These are phyloP conservation scores for Trichoderma polysporum DNA, from an alignment of 2,329 filamentous ascomycete genomes.

Conservation along the genomic window DNA sequence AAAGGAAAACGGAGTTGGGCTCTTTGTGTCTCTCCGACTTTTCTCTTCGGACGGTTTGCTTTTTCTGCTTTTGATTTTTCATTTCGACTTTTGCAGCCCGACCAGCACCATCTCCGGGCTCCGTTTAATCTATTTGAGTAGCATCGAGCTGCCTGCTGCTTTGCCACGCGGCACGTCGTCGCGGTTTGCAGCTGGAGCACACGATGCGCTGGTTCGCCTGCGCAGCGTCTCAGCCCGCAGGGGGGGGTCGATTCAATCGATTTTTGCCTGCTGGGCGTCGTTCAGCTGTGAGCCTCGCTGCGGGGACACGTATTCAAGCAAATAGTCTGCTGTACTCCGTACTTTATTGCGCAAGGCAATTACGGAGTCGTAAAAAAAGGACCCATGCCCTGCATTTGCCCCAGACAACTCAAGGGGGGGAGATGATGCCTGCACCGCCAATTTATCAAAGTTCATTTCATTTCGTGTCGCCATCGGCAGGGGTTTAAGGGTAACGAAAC, in stretches of 20 bases:
- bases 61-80: background rate
- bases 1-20: slow-evolving; percentile 6
- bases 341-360: too few relatives aligned
- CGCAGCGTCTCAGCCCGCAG: background rate
- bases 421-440: slow-evolving; percentile 15
- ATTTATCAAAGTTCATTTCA: slow-evolving; percentile 1
- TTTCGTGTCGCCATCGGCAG: slow-evolving; percentile 2
- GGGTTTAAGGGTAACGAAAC: background rate
- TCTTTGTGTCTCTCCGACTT: background rate
- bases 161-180: background rate
- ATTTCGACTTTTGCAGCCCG: background rate
- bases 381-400: background rate
- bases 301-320: background rate
- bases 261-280: background rate
- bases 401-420: background rate
- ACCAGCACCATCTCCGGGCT: background rate
- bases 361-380: background rate
- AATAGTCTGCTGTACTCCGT: too few relatives aligned
- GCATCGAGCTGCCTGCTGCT: background rate
- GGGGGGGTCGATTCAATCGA: background rate
- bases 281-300: background rate
- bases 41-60: background rate
- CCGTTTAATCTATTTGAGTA: background rate
- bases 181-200: slow-evolving; percentile 6
- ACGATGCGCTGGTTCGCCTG: slow-evolving; percentile 10